phyloP scores from a whole-genome alignment of 2,329 filamentous ascomycete species.

The Pyrenochaeta sp. region DNA sequence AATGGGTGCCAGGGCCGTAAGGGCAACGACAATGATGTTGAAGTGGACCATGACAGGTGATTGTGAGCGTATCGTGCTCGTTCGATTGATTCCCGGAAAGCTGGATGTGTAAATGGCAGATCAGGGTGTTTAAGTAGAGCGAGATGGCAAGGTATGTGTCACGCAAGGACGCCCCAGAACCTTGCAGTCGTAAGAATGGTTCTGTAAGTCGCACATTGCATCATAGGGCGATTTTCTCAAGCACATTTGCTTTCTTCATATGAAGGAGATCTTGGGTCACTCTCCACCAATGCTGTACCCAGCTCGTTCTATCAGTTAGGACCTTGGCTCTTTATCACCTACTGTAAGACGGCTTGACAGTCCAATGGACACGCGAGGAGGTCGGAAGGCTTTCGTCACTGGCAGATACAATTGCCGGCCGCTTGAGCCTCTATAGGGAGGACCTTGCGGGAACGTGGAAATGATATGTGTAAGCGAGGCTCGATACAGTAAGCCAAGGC shows the following conservation, averaged over 20 bases:
- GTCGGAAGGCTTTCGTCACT: neutral
- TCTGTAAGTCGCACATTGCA: slow-evolving; percentile 1
- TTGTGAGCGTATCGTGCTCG: neutral
- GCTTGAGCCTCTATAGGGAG: neutral
- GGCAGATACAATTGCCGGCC: slow-evolving; percentile 1
- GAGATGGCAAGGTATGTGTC: neutral
- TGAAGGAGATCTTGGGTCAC: neutral
- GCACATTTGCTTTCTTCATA: neutral
- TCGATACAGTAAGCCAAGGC: slow-evolving; percentile 6
- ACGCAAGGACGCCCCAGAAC: neutral
- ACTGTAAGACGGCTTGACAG: neutral
- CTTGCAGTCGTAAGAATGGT: neutral
- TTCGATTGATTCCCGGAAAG: neutral
- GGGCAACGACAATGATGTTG: slow-evolving; percentile 1
- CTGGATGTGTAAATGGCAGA: neutral
- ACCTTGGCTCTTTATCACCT: neutral
- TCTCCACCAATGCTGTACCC: neutral
- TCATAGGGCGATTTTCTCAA: neutral
- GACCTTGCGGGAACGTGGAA: neutral
- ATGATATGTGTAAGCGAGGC: neutral
- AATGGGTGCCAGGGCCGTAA: slow-evolving; percentile 5
- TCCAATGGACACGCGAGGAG: neutral
- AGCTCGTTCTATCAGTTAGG: neutral
- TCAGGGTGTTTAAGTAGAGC: neutral
- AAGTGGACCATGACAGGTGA: slow-evolving; percentile 3